phyloP scores from a whole-genome alignment of 2,329 filamentous ascomycete genomes.

The Biscogniauxia marginata region DNA sequence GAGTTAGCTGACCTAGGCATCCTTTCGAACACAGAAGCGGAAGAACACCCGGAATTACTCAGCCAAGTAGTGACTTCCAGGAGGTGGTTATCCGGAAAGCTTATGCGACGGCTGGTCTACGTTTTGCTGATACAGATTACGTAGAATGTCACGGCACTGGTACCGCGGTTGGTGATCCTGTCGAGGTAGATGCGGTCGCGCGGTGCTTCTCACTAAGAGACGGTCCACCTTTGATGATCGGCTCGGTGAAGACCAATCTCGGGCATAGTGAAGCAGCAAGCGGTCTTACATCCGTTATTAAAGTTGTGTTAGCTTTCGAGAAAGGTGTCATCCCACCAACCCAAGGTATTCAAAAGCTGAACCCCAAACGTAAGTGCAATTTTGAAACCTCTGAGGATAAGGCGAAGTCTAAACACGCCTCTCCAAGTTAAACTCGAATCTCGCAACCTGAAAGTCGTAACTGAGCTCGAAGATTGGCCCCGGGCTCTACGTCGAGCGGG shows the following conservation, averaged over 20 bases:
- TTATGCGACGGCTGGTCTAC: constrained; percentile 32
- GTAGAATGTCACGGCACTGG: constrained; percentile 29
- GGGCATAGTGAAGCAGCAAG: constrained; percentile 13
- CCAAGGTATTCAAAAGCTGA: constrained; percentile 2
- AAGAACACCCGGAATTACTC: constrained; percentile 42
- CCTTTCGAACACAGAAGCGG: constrained; percentile 34
- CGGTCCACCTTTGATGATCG: constrained; percentile 1
- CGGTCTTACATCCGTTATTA: constrained; percentile 12
- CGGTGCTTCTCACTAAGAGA: not conserved
- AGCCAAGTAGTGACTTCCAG: constrained; percentile 40
- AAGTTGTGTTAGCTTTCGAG: constrained; percentile 7
- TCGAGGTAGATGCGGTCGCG: constrained; percentile 24
- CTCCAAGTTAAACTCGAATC: constrained; percentile 3
- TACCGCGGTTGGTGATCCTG: constrained; percentile 23
- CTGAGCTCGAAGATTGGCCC: not conserved
- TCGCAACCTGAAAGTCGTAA: constrained; percentile 1
- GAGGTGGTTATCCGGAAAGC: constrained; percentile 30
- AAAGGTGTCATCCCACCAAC: constrained; percentile 7
- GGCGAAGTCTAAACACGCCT: too few species aligned
- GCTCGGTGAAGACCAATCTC: constrained; percentile 11
- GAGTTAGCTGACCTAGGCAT: too few species aligned
- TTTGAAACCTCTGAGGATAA: too few species aligned
- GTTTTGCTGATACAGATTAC: constrained; percentile 11
- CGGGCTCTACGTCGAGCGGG: not conserved
- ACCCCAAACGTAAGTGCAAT: too few species aligned